These are phyloP conservation scores for Amanita polypyramis DNA, from an alignment of 768 basidiomycete species.

Conservation along the genomic window DNA sequence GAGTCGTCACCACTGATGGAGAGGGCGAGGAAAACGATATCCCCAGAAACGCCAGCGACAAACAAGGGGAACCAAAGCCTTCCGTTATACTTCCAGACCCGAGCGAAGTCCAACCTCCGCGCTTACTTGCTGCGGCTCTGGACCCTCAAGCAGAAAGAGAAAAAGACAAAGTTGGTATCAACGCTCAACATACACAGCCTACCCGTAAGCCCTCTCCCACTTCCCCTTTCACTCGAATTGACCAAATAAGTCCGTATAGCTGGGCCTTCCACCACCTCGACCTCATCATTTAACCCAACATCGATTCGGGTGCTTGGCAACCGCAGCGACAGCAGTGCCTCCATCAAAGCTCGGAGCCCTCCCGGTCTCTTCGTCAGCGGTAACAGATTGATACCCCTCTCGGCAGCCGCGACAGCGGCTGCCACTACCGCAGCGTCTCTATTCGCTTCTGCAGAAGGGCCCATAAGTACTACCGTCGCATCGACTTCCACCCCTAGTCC, in stretches of 20 bases:
- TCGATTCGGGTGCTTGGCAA: background rate
- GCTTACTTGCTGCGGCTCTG: slow-evolving; percentile 29
- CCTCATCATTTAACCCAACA: background rate
- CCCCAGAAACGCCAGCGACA: slow-evolving; percentile 9
- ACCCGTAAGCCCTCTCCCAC: background rate
- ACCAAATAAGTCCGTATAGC: background rate
- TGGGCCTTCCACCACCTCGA: background rate
- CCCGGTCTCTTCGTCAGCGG: slow-evolving; percentile 4
- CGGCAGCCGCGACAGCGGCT: background rate
- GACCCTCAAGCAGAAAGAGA: slow-evolving; percentile 16
- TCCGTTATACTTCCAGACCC: slow-evolving; percentile 1
- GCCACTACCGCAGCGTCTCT: slow-evolving; percentile 5
- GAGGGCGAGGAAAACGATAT: slow-evolving; percentile 14
- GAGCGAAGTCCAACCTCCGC: slow-evolving; percentile 24
- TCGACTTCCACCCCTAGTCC: background rate
- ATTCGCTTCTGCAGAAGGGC: slow-evolving; percentile 2
- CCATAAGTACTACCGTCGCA: background rate
- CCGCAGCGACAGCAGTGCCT: background rate
- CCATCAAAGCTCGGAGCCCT: background rate
- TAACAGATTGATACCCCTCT: slow-evolving; percentile 4
- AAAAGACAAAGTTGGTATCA: background rate
- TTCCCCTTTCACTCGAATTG: background rate
- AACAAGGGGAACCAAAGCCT: background rate
- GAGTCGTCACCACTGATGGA: background rate
- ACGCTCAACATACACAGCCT: background rate